Base-by-base conservation (phyloP, 2,329 filamentous ascomycete genomes). In the Aphanoascus verrucosus region DNA sequence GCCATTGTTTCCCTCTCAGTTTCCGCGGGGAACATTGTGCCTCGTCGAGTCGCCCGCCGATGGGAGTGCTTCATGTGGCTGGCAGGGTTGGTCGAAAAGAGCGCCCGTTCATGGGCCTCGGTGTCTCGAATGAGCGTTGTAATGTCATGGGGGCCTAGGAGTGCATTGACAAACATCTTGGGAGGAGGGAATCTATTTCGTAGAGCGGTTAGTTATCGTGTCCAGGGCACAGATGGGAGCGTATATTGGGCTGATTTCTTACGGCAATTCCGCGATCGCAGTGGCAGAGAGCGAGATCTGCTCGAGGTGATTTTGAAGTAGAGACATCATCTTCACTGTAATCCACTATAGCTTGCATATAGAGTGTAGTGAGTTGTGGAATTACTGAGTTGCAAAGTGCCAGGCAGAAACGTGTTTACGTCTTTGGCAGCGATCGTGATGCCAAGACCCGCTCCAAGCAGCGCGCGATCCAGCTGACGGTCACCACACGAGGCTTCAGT, bases 51-150 rank as follows among this genome's bases (percentile, higher is more conserved):
- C 55, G 63, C 68, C 63, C 60, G 76, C 66, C 62, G 72, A 62
- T 62, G 78, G 57, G 67, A 74, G 53, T 62, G 69, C 19, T 51
- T 51, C 49, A 23, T 37, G 60, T 66, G 75, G 67, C 65, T 74
- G 58, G 64, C 2, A 0, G 86, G 82, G 0, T 91, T 89, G 0
- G 95, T 84, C 37, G 91, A 94, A 74, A 97, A 98, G 15, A 98
- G 81, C 5, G 91, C 91, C 63, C 90, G 85, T 69, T 98, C 93
- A 72, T 97, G 91, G 19, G 85, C 74, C 70, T 98, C 93, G 2
- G 91, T 96, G 68, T 98, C 93, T 56, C 93, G 86, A 64, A 98
- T 96, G 46, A 98, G 75, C 11, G 87, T 81, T 3, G 93, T 97
- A 61, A 98, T 97, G 69, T 98, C 93, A 69, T 90, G 84, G 60